Conservation (phyloP, 2,329 filamentous ascomycete genomes). For the Aspergillus spinulosporus region DNA sequence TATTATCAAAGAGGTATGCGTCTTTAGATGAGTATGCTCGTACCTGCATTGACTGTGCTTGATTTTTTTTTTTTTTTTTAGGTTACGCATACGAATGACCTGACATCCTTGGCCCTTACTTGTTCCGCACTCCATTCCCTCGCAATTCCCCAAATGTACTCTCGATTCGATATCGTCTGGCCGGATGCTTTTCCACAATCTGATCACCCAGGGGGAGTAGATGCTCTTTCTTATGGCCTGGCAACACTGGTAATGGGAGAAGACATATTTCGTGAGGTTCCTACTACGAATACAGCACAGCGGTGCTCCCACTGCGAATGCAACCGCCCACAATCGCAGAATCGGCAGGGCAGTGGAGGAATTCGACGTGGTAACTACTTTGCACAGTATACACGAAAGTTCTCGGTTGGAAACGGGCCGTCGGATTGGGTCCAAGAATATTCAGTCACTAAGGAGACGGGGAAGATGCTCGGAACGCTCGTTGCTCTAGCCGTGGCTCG, state of each 20-base stretch:
- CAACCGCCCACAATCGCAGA: conserved; percentile 20
- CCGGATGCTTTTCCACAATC: conserved; percentile 67
- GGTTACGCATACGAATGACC: conserved; percentile 79
- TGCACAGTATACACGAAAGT: conserved; percentile 75
- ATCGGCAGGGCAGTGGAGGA: conserved; percentile 11
- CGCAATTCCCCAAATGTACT: conserved; percentile 77
- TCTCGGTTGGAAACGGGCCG: conserved; percentile 81
- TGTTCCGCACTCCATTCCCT: conserved; percentile 76
- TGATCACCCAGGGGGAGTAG: conserved; percentile 70
- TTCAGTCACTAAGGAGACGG: conserved; percentile 76
- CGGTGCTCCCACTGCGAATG: conserved; percentile 36
- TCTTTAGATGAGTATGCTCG: not conserved
- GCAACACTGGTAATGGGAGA: conserved; percentile 75
- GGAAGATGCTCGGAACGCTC: conserved; percentile 84
- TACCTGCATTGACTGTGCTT: not conserved
- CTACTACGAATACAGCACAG: conserved; percentile 33
- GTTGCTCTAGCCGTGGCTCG: conserved; percentile 76
- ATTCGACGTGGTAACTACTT: conserved; percentile 69
- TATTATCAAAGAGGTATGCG: conserved; percentile 71
- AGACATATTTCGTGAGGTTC: conserved; percentile 58
- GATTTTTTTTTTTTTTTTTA: conserved; percentile 34
- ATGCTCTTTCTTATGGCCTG: conserved; percentile 79
- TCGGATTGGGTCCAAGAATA: conserved; percentile 78
- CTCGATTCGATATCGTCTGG: conserved; percentile 86
- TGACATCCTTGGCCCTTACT: conserved; percentile 74